Base-by-base conservation (phyloP, 345 rosid genomes). In the Melaleuca alternifolia region DNA sequence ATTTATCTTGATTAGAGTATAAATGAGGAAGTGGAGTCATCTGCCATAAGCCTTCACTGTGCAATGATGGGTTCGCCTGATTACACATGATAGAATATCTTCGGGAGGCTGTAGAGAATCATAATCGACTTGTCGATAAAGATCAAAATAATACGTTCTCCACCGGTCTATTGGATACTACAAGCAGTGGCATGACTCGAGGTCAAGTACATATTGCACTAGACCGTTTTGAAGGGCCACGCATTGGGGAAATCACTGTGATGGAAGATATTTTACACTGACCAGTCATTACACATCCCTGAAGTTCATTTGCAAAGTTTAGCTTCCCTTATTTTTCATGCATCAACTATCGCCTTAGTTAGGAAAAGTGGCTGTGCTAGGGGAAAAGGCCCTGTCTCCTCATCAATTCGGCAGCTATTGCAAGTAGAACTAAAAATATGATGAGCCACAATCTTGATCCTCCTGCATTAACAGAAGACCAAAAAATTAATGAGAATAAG, bases 371-470 rank as follows among this genome's bases (percentile, higher is more conserved):
- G 12, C 24, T 21, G 13, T 71, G 13, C 50, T 53, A 83, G 14
- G 44, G 48, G 61, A 53, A 65, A 62, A 82, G 65, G 48, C 81
- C 90, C 83, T 61, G 77, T 51, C 85, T 84, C 89, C 85, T 88
- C 89, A 85, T 51, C 83, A 85, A 85, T 76, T 86, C 46, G 14
- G n/a, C 83, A 15, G 89, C 87, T 11, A 91, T 87, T n/a, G 91
- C 89, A 54, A 91, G 84, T 28, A 90, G 65, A 28, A 91, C 50
- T 77, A 90, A 51, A 75, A 91, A 48, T 33, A 91, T 46, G 33
- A 88, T 85, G 77, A 89, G 79, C 90, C 88, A 82, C 84, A 84
- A 53, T 79, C 84, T 86, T 21, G 37, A 59, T 76, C 88, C 89
- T 28, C 88, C 91, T 89, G 89, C 85, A 86, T 51, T 50, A 46